Evolutionary conservation across 257 asterid species (phyloP), one percentile per base, ranked within the genome.

Genomic region (Solanum boliviense): DNA sequence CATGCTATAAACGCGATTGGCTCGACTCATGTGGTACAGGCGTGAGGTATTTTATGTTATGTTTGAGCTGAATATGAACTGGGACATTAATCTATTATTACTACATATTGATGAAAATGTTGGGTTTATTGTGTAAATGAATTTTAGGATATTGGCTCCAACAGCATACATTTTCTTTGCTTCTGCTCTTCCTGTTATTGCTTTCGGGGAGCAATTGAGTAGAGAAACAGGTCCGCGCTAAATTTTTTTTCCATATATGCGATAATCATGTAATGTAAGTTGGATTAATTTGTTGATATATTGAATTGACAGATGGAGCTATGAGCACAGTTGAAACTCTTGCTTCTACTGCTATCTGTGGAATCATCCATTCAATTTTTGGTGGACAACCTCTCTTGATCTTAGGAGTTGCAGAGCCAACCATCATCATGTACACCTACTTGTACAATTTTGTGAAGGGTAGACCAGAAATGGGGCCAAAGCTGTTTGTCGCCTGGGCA

Each of bases 341-440:
- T 87, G 91, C 91, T 87, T 96, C 99, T 46, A 96, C 99, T 8
- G 98, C 98, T 76, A 88, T 96, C 7, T 95, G 98, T 90, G 99
- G 99, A 39, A 35, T 96, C 84, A 94, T 96, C 82, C 99, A 96
- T 88, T 85, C 99, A 6, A 90, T 95, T 71, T 90, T 95, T 2
- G 98, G 99, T 48, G 99, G 99, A 85, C 98, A 96, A 81, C 99
- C 99, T 48, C 91, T 96, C n/a, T 86, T 96, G 93, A 94, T 96
- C 85, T 88, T 96, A 87, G 99, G 99, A 87, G 98, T 96, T 90
- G 99, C 99, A 73, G 99, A 96, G 85, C 99, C 99, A 2, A 96
- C 99, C 36, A 94, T 96, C 87, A 96, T 96, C 65, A 96, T 96
- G 99, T 96, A 96, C 83, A 89, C 95, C 48, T 95, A 95, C 90